Conservation (phyloP, 352 stramenopile genomes). For the Phytophthora pini region DNA sequence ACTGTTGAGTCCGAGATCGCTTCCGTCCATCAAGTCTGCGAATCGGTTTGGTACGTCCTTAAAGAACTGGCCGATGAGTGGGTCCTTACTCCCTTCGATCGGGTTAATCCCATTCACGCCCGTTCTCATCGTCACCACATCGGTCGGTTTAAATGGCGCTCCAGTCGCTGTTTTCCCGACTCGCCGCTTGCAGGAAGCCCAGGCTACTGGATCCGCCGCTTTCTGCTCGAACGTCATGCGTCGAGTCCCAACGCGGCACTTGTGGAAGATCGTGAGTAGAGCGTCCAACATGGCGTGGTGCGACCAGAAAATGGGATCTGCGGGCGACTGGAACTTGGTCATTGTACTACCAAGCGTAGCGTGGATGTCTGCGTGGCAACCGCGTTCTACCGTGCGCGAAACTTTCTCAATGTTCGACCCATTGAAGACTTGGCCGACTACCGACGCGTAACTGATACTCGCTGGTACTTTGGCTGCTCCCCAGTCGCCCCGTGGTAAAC, state of each 20-base stretch:
- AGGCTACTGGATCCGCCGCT: constrained; percentile 44
- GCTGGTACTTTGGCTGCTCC: constrained; percentile 29
- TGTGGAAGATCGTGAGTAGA: constrained; percentile 71
- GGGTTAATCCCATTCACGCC: constrained; percentile 35
- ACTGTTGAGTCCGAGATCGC: constrained; percentile 46
- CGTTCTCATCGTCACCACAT: constrained; percentile 49
- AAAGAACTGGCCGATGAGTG: constrained; percentile 51
- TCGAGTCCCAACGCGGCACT: constrained; percentile 55
- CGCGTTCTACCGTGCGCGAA: constrained; percentile 45
- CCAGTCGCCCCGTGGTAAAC: constrained; percentile 59
- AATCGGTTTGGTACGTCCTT: constrained; percentile 39
- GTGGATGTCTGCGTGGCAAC: constrained; percentile 64
- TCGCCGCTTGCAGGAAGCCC: constrained; percentile 48
- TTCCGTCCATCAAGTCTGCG: constrained; percentile 45
- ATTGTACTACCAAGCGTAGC: constrained; percentile 49
- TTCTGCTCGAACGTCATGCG: constrained; percentile 57
- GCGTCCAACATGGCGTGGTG: constrained; percentile 69
- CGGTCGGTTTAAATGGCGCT: constrained; percentile 45
- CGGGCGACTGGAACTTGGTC: constrained; percentile 46
- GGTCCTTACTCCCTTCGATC: constrained; percentile 38
- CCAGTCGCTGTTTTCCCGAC: constrained; percentile 22
- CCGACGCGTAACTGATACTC: constrained; percentile 46
- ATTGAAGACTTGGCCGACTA: constrained; percentile 52
- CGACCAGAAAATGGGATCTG: constrained; percentile 75
- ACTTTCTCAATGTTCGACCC: constrained; percentile 55